Evolutionary conservation across 2,329 filamentous ascomycete genomes (phyloP).

Genomic region (Aspergillus unguis): DNA sequence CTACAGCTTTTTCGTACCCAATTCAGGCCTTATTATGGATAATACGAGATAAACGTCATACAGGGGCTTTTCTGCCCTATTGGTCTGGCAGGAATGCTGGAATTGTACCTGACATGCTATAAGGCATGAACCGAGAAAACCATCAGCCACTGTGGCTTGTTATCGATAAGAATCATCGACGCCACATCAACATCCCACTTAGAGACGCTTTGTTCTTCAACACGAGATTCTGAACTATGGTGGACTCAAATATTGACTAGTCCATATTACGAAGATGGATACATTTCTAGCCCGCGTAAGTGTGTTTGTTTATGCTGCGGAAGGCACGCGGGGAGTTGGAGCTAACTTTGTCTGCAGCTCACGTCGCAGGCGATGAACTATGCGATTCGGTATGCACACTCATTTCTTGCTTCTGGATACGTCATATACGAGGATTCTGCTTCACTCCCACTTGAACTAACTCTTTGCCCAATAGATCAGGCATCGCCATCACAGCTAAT

Average conservation of each 20-base stretch:
- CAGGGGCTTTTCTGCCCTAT: neutral
- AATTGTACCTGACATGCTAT: neutral
- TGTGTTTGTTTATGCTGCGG: constrained; percentile 9
- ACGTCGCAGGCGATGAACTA: constrained; percentile 85
- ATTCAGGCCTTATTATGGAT: neutral
- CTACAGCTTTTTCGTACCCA: constrained; percentile 13
- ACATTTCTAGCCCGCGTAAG: constrained; percentile 59
- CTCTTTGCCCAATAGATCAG: constrained; percentile 51
- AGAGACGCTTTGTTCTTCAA: constrained; percentile 4
- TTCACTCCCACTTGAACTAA: constrained; percentile 11
- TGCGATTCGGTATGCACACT: constrained; percentile 62
- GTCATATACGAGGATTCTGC: neutral
- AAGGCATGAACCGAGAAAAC: neutral
- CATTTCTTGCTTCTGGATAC: neutral
- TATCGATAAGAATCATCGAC: constrained; percentile 24
- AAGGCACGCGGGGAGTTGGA: constrained; percentile 13
- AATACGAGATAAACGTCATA: neutral
- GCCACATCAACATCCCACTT: constrained; percentile 11
- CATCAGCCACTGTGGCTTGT: constrained; percentile 18
- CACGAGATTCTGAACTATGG: neutral
- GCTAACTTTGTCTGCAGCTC: constrained; percentile 43
- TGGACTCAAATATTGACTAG: neutral
- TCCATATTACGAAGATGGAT: constrained; percentile 61
- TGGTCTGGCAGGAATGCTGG: neutral
- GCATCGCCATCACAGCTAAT: constrained; percentile 77